Conservation (phyloP, 2,329 filamentous ascomycete species). For the Aspergillus tubingensis region DNA sequence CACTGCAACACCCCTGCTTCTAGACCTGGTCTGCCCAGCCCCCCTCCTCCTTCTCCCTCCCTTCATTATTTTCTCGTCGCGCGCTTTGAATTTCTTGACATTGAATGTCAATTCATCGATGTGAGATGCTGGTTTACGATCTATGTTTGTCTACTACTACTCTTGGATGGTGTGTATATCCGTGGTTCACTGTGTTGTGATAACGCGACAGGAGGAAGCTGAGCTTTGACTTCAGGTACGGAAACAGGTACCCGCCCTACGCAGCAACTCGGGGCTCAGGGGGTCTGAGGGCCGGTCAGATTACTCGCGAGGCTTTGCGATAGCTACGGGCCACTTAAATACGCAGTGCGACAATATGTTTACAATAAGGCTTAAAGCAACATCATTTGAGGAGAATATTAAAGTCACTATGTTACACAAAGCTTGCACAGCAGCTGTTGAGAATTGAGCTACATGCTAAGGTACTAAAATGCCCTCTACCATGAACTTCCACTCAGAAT, state of each 20-base stretch:
- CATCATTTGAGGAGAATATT: not conserved
- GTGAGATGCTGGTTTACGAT: too few species aligned
- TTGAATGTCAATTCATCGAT: not conserved
- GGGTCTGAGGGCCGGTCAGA: too few species aligned
- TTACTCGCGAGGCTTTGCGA: too few species aligned
- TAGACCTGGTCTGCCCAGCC: not conserved
- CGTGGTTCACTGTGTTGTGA: too few species aligned
- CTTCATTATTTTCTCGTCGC: not conserved
- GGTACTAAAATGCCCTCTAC: not conserved
- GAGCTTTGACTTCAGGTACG: not conserved
- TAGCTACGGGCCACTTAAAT: too few species aligned
- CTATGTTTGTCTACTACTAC: too few species aligned
- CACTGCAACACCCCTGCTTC: not conserved
- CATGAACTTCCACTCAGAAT: too few species aligned
- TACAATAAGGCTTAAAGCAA: not conserved
- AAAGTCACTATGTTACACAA: not conserved
- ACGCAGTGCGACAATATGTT: too few species aligned
- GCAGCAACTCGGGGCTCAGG: not conserved
- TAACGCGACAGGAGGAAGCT: not conserved
- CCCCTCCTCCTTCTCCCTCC: not conserved
- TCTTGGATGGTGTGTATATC: too few species aligned
- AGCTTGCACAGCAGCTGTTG: not conserved
- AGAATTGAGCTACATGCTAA: not conserved
- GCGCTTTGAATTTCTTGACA: too few species aligned
- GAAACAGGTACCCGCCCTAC: not conserved